A percentile compares a stretch with the other conserved stretches of the same genome.
phyloP scores from a whole-genome alignment of 805 yeast species.

The Myxozyma monticola region DNA sequence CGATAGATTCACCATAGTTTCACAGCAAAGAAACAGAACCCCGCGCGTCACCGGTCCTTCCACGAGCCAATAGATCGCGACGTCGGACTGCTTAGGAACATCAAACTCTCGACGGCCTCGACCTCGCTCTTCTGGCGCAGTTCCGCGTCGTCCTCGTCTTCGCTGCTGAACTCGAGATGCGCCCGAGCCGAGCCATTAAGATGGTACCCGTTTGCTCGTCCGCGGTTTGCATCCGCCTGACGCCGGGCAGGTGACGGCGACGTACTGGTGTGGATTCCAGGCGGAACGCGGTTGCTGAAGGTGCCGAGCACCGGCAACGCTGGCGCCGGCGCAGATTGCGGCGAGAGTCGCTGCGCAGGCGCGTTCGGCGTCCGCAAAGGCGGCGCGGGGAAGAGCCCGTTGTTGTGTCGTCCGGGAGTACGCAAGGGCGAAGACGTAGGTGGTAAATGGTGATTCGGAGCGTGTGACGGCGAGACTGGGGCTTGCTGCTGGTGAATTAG shows the following conservation, averaged over 20 bases:
- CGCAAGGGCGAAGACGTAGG: background rate
- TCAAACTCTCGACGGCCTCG: constrained; percentile 28
- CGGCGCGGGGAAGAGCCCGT: background rate
- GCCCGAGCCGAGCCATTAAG: background rate
- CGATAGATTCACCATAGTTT: background rate
- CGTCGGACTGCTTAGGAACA: constrained; percentile 30
- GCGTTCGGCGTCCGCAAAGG: background rate
- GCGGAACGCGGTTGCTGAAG: constrained; percentile 25
- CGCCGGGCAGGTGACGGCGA: constrained; percentile 19
- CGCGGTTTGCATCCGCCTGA: constrained; percentile 12
- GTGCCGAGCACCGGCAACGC: constrained; percentile 29
- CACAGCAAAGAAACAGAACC: background rate
- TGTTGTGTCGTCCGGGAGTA: background rate
- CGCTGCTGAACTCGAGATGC: too few species aligned
- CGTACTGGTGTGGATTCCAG: constrained; percentile 13
- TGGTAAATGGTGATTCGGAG: too few species aligned
- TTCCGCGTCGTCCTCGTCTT: background rate
- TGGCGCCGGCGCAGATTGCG: background rate
- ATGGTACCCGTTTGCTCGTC: background rate
- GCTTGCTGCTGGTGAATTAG: too few species aligned
- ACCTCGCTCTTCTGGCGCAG: constrained; percentile 23
- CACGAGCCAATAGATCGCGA: constrained; percentile 18
- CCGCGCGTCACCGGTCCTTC: constrained; percentile 6
- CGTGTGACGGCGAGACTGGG: background rate
- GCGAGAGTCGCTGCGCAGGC: background rate